Percentiles rank a stretch among this genome's conserved stretches.
These are phyloP conservation scores for Acacia confusa DNA, from an alignment of 306 rosid genomes.

Conservation along the genomic window DNA sequence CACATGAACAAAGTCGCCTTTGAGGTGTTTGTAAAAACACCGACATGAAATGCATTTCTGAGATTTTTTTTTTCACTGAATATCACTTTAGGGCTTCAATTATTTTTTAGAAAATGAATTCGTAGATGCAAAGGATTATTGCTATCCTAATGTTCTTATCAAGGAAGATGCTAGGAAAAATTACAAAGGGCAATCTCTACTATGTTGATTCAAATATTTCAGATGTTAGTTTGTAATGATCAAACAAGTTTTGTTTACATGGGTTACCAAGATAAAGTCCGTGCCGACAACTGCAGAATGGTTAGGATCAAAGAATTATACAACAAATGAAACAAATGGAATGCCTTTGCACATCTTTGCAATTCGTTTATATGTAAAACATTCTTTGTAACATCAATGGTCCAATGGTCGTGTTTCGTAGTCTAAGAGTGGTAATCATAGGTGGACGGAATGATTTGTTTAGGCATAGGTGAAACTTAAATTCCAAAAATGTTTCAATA, in stretches of 20 bases:
- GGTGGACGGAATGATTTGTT: constrained; percentile 3
- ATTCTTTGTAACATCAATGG: neutral
- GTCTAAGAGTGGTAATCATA: neutral
- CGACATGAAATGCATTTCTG: neutral
- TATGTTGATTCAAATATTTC: neutral
- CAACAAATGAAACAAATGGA: neutral
- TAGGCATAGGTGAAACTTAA: neutral
- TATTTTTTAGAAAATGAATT: neutral
- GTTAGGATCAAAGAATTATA: neutral
- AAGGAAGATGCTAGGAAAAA: neutral
- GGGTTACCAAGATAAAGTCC: neutral
- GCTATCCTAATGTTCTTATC: neutral
- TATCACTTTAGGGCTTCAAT: neutral
- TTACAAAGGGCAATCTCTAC: neutral
- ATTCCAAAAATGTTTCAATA: neutral
- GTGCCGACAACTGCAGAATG: constrained; percentile 1
- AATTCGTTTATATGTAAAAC: neutral
- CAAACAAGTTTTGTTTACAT: neutral
- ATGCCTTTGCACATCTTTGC: neutral
- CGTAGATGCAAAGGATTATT: neutral
- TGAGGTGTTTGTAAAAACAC: constrained; percentile 33
- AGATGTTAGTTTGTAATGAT: neutral
- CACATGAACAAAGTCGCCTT: neutral
- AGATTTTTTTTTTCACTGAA: neutral
- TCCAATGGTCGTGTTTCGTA: neutral